These are phyloP conservation scores for Geoglossum cookeanum DNA, from an alignment of 2,329 filamentous ascomycete species.

Conservation along the genomic window DNA sequence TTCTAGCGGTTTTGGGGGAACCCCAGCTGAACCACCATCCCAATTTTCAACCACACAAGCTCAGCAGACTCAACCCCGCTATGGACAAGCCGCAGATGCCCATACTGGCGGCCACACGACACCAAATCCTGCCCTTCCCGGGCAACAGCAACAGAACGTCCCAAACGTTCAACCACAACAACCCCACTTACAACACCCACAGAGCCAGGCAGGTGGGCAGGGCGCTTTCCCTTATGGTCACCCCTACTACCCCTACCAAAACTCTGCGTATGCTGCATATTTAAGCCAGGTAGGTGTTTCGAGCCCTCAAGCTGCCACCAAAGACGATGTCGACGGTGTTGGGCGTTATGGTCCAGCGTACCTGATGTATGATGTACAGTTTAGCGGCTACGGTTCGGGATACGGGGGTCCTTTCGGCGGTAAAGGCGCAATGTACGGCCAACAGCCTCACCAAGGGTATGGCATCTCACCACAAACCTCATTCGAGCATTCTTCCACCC, in stretches of 20 bases:
- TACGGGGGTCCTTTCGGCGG: conserved; percentile 31
- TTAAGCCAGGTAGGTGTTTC: conserved; percentile 33
- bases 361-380: conserved; percentile 33
- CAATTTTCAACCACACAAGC: conserved; percentile 40
- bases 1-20: conserved; percentile 53
- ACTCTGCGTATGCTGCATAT: conserved; percentile 43
- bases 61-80: conserved; percentile 59
- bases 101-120: conserved; percentile 83
- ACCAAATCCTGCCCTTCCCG: conserved; percentile 54
- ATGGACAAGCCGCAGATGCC: conserved; percentile 44
- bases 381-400: conserved; percentile 29
- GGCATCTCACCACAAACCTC: conserved; percentile 33
- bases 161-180: conserved; percentile 23
- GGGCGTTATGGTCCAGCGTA: conserved; percentile 9
- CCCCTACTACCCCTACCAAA: conserved; percentile 33
- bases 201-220: conserved; percentile 29
- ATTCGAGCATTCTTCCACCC: conserved; percentile 45
- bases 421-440: conserved; percentile 40
- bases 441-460: conserved; percentile 39
- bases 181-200: conserved; percentile 25
- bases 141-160: conserved; percentile 17
- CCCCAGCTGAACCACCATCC: conserved; percentile 38
- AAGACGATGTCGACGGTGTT: background rate
- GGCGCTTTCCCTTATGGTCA: conserved; percentile 40
- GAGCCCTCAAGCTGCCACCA: conserved; percentile 13